Percentiles rank a stretch among this genome's conserved stretches.
Conservation (phyloP, 495 filamentous ascomycete genomes). For the Penicillium egyptiacum region DNA sequence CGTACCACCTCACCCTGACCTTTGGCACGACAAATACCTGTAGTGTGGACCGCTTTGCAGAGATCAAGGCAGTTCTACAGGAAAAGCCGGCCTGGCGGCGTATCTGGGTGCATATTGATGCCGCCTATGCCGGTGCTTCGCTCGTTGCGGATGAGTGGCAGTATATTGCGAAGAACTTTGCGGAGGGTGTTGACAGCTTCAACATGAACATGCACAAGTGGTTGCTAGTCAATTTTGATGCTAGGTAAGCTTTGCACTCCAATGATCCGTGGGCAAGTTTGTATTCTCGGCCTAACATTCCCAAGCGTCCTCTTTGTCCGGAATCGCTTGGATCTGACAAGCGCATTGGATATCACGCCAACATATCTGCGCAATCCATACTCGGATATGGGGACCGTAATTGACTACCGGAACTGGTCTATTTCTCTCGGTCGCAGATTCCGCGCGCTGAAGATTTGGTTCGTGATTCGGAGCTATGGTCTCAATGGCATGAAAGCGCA, state of each 20-base stretch:
- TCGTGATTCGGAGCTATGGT: conserved; percentile 87
- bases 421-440: conserved; percentile 95
- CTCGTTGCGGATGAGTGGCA: conserved; percentile 80
- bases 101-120: conserved; percentile 96
- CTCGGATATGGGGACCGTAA: conserved; percentile 80
- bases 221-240: conserved; percentile 94
- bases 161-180: conserved; percentile 61
- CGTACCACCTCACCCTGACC: conserved; percentile 84
- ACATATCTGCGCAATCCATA: conserved; percentile 79
- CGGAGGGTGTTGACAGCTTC: conserved; percentile 75
- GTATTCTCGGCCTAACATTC: neutral
- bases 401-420: conserved; percentile 98
- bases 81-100: conserved; percentile 58
- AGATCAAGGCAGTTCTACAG: conserved; percentile 63
- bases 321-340: conserved; percentile 69
- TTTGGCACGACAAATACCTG: conserved; percentile 88
- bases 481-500: conserved; percentile 73
- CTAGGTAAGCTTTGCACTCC: conserved; percentile 44
- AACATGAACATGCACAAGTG: conserved; percentile 98
- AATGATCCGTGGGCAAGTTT: neutral
- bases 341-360: conserved; percentile 78
- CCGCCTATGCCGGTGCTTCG: conserved; percentile 87
- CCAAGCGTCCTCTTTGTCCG: conserved; percentile 72
- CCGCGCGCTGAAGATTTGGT: conserved; percentile 92
- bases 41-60: conserved; percentile 76